Evolutionary conservation across 257 asterid genomes (phyloP), one percentile per base, ranked within the genome.

Genomic region (Solanum gracilifrons): DNA sequence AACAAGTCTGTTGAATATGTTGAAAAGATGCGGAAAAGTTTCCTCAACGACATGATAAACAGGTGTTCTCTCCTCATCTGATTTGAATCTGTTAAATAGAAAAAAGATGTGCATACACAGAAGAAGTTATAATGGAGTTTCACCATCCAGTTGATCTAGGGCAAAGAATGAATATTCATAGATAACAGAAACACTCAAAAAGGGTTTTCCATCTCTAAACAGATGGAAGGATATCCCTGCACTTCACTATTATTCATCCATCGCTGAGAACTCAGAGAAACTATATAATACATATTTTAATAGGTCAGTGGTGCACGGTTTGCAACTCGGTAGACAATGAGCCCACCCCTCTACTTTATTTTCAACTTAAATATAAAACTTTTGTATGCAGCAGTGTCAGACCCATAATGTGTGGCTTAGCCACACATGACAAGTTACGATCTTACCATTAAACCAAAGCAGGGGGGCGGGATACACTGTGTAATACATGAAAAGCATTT

Each of bases 11-110:
- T 89, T 93, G 85, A 97, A 95, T 77, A 95, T 97, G 90, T 86
- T 95, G 32, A 96, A 95, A 87, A 97, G 94, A 91, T 92, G 93
- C 6, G 97, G 98, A 92, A 97, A 97, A 83, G 99, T 97, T 91
- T 95, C 98, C 83, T 92, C 98, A 87, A 97, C 99, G 86, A 97
- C 92, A 90, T 93, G 98, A 89, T 92, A 87, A 87, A 96, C 95
- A 3, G 99, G 99, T 29, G 92, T 35, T 92, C 99, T 95, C 91
- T 97, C 99, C 87, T 97, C 99, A 25, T 97, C 99, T 23, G 99
- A 97, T 92, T 97, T 97, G 93, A 97, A 97, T 96, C 99, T 97
- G 94, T 43, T 18, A 89, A 90, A 87, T 68, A 87, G 60, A 82
- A 89, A 87, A 13, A 60, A 13, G 29, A 43, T 25, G 68, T 83